Base-by-base conservation (phyloP, 2,329 filamentous ascomycete species). In the Trichophyton benhamiae region DNA sequence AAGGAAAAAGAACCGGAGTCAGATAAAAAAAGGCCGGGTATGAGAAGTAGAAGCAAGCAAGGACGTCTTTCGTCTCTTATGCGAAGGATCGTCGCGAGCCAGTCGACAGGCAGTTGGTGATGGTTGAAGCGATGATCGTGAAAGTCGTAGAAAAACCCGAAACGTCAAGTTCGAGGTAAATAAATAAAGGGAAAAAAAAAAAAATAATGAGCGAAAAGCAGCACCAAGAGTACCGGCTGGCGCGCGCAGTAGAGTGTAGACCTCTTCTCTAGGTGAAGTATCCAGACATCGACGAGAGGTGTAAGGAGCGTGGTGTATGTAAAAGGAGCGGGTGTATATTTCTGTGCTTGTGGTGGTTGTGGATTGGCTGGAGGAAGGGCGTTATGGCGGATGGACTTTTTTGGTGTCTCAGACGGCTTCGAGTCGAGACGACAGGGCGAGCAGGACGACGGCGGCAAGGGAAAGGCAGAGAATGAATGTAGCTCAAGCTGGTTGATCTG, bases 61-160 rank as follows among this genome's bases (percentile, higher is more conserved):
- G 25, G 17, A 61, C n/a, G 52, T 60, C 27, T 52, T 27, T 36
- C 33, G 33, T 36, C 33, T 36, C 33, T 9, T 36, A 36, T 36
- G 33, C 11, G 59, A 59, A 58, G 48, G 60, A 60, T 49, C 53
- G 64, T 65, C 61, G 63, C 63, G 62, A 64, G 62, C 65, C 65
- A 62, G 65, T 66, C 63, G 65, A 65, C 63, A 44, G 6, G 41
- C 11, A n/a, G 41, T 15, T 44, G 11, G 53, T 49, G 20, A 48
- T 27, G 17, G 22, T 11, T 5, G 52, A 38, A 20, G 42, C 60
- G 62, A 63, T 61, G 58, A 30, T 63, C 63, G 63, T 65, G 59
- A 36, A 66, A 62, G 55, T 65, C 65, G 65, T 66, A 60, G 61
- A 64, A 13, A 53, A 63, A 59, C 57, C 66, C 66, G 64, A 67